These are phyloP conservation scores for Russula vinacea DNA, from an alignment of 768 basidiomycete species.

Conservation along the genomic window DNA sequence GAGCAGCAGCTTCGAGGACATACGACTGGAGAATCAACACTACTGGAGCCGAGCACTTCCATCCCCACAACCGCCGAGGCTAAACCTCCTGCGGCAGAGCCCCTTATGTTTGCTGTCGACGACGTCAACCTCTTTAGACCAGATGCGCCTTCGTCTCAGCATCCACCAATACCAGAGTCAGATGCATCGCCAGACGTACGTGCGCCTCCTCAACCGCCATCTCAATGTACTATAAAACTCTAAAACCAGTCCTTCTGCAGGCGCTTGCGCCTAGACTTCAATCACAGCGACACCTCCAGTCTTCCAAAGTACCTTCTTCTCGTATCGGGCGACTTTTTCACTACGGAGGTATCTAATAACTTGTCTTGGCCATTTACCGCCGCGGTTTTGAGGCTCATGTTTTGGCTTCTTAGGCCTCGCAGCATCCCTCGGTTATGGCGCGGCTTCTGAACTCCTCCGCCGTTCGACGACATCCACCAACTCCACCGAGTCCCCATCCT, in stretches of 20 bases:
- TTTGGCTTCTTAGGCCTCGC: conserved; percentile 63
- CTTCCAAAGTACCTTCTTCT: conserved; percentile 90
- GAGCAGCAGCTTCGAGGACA: neutral
- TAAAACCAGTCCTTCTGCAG: neutral
- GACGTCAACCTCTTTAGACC: neutral
- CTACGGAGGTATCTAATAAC: conserved; percentile 67
- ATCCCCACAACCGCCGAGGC: neutral
- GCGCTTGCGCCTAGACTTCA: conserved; percentile 4
- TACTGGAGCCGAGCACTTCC: neutral
- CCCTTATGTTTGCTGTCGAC: neutral
- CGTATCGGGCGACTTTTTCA: conserved; percentile 87
- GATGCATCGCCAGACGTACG: conserved; percentile 17
- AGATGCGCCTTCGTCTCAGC: neutral
- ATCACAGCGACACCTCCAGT: conserved; percentile 51
- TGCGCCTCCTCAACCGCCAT: conserved; percentile 26
- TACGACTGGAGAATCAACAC: neutral
- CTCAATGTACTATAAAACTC: neutral
- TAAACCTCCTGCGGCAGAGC: neutral
- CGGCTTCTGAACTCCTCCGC: conserved; percentile 80
- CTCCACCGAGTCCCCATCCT: conserved; percentile 37
- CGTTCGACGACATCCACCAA: conserved; percentile 46
- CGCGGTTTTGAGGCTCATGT: neutral
- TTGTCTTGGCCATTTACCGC: neutral
- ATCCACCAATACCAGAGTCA: neutral
- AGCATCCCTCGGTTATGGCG: conserved; percentile 84